These are phyloP conservation scores for Neonectria faginata DNA, from an alignment of 2,329 filamentous ascomycete genomes.

Conservation along the genomic window DNA sequence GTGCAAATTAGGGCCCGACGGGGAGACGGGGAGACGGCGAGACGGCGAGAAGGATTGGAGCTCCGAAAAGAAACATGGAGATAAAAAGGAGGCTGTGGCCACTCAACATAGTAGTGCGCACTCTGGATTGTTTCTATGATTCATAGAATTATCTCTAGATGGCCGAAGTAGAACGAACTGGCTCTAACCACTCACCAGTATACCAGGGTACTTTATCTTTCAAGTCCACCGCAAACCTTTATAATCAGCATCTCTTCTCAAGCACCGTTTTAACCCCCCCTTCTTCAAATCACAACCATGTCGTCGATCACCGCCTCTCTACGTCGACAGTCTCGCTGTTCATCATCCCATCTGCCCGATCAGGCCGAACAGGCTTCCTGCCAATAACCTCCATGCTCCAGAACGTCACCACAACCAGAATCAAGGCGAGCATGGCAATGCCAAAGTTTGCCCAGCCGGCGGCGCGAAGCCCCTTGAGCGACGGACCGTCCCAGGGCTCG, in stretches of 20 bases:
- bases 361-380: conserved; percentile 45
- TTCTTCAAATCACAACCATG: not conserved
- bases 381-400: conserved; percentile 66
- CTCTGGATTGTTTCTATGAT: not conserved
- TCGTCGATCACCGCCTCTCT: conserved; percentile 25
- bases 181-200: not conserved
- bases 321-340: conserved; percentile 34
- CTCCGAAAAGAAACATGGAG: not conserved
- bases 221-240: not conserved
- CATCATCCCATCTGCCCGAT: conserved; percentile 40
- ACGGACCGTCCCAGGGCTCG: conserved; percentile 57
- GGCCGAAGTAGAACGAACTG: no score
- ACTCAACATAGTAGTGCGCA: not conserved
- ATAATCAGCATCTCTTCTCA: not conserved
- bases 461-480: conserved; percentile 61
- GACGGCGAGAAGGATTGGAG: not conserved
- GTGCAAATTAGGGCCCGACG: conserved; percentile 13
- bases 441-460: conserved; percentile 66
- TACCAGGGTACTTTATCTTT: not conserved
- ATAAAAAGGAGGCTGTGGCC: not conserved
- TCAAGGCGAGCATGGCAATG: conserved; percentile 57
- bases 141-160: not conserved
- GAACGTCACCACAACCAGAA: conserved; percentile 61
- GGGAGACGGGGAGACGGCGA: no score
- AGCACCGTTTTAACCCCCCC: not conserved